Evolutionary conservation across 306 rosid genomes (phyloP).

Genomic region (Medicago truncatula): DNA sequence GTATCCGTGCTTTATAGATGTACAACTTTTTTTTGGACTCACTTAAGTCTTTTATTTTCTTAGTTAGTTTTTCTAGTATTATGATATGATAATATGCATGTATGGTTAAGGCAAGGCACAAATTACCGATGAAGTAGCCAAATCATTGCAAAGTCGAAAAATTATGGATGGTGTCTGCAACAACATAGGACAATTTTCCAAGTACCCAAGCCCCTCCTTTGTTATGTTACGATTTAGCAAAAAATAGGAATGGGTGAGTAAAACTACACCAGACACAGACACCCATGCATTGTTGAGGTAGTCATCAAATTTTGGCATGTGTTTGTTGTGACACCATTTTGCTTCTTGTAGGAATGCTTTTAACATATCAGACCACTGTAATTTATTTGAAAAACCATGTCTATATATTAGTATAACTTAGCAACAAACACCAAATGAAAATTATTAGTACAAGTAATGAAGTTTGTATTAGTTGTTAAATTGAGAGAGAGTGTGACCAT

Average conservation of each 20-base stretch:
- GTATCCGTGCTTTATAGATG: no score
- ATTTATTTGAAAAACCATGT: not conserved
- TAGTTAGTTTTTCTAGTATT: no score
- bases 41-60: no score
- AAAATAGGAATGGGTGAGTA: constrained; percentile 53
- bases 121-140: constrained; percentile 57
- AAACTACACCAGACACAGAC: constrained; percentile 48
- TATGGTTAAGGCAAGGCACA: not conserved
- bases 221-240: constrained; percentile 45
- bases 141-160: constrained; percentile 66
- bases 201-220: constrained; percentile 43
- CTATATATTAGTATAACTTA: not conserved
- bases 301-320: constrained; percentile 47
- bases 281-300: constrained; percentile 61
- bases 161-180: constrained; percentile 50
- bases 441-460: no score
- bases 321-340: constrained; percentile 47
- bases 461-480: no score
- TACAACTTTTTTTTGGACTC: no score
- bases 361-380: constrained; percentile 63
- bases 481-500: no score
- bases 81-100: no score
- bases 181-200: constrained; percentile 42
- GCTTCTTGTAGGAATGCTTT: constrained; percentile 66
- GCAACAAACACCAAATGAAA: not conserved